These are phyloP conservation scores for Leptodontidium sp. DNA, from an alignment of 2,329 filamentous ascomycete species.

Conservation along the genomic window DNA sequence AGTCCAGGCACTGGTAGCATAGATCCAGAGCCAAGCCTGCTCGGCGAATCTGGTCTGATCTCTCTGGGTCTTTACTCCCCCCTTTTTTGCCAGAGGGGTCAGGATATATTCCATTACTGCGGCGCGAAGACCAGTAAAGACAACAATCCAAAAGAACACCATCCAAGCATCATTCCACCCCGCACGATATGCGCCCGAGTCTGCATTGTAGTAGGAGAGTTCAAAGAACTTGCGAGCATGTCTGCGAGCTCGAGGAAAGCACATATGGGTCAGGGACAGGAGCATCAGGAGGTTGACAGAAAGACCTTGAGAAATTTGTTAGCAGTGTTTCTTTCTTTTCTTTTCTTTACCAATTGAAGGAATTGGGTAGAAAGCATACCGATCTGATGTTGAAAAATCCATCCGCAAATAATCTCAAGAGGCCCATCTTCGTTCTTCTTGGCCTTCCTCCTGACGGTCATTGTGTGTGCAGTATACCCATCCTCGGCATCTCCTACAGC, in stretches of 20 bases:
- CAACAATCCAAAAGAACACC: constrained; percentile 79
- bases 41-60: constrained; percentile 86
- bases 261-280: constrained; percentile 81
- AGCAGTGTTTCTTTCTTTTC: background rate
- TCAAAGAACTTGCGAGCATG: constrained; percentile 89
- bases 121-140: constrained; percentile 88
- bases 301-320: constrained; percentile 64
- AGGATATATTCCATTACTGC: constrained; percentile 88
- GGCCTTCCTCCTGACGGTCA: constrained; percentile 53
- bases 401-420: constrained; percentile 67
- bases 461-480: constrained; percentile 30
- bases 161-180: constrained; percentile 83
- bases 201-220: constrained; percentile 81
- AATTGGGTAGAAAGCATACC: constrained; percentile 59
- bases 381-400: constrained; percentile 82
- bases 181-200: constrained; percentile 74
- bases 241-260: constrained; percentile 80
- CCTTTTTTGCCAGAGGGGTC: constrained; percentile 75
- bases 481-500: constrained; percentile 13
- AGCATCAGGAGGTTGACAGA: constrained; percentile 86
- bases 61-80: constrained; percentile 80
- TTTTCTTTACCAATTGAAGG: background rate
- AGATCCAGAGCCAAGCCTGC: constrained; percentile 90
- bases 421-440: constrained; percentile 70
- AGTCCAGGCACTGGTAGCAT: constrained; percentile 83